A percentile compares a stretch with the other conserved stretches of the same genome.
Evolutionary conservation across 1,139 yeast genomes (phyloP).

Genomic region (Spathaspora sp.): DNA sequence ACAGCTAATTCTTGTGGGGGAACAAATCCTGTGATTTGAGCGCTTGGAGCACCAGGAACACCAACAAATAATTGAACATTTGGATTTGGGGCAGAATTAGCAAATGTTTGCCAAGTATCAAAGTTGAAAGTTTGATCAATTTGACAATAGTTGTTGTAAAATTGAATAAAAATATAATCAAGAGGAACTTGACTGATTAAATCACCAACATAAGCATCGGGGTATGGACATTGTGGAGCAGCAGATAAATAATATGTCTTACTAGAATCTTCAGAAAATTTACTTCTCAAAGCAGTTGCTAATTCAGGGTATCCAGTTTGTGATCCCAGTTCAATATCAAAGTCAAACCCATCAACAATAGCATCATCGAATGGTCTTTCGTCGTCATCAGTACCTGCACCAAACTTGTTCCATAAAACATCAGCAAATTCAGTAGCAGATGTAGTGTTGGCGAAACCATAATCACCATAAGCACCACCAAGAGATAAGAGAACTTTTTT

Average conservation of each 20-base stretch:
- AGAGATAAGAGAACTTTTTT: slow-evolving; percentile 76
- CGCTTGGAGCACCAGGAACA: slow-evolving; percentile 13
- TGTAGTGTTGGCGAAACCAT: slow-evolving; percentile 64
- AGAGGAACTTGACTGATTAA: slow-evolving; percentile 59
- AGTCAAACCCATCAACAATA: slow-evolving; percentile 42
- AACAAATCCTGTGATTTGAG: slow-evolving; percentile 12
- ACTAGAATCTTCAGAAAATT: slow-evolving; percentile 51
- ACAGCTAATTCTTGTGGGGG: slow-evolving; percentile 11
- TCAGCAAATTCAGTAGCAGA: slow-evolving; percentile 68
- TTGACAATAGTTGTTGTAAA: slow-evolving; percentile 86
- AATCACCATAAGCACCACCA: slow-evolving; percentile 83
- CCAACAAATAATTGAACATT: slow-evolving; percentile 36
- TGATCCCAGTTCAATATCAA: slow-evolving; percentile 44
- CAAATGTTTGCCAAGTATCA: slow-evolving; percentile 79
- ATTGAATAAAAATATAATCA: slow-evolving; percentile 88
- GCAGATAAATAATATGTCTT: slow-evolving; percentile 77
- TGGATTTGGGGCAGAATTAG: slow-evolving; percentile 30
- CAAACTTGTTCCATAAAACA: slow-evolving; percentile 80
- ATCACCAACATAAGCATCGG: slow-evolving; percentile 80
- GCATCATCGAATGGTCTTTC: slow-evolving; percentile 70
- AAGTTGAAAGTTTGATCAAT: slow-evolving; percentile 66
- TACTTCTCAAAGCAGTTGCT: slow-evolving; percentile 58
- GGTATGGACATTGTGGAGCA: slow-evolving; percentile 93
- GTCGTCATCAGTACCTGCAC: slow-evolving; percentile 62
- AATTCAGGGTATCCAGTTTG: slow-evolving; percentile 62